phyloP scores from a whole-genome alignment of 140 eudicot genomes.

The Stevia rebaudiana region DNA sequence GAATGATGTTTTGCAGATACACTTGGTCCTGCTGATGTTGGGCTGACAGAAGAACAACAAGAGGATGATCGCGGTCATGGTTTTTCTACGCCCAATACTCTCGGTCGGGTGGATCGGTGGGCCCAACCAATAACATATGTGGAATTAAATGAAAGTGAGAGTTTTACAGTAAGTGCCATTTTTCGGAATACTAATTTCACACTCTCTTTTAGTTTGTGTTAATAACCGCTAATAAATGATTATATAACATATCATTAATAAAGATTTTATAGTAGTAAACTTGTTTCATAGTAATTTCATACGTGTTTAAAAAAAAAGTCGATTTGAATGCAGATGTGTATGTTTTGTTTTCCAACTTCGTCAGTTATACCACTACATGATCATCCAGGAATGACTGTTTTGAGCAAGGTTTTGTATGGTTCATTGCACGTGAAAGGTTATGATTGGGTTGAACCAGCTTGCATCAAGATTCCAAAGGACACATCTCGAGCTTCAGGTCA shows the following conservation, averaged over 20 bases:
- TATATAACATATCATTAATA: not conserved
- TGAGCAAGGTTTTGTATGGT: slow-evolving; percentile 87
- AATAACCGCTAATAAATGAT: not conserved
- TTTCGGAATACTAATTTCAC: not conserved
- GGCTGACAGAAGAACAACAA: slow-evolving; percentile 53
- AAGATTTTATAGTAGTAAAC: not conserved
- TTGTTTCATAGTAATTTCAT: slow-evolving; percentile 27
- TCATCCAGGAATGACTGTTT: slow-evolving; percentile 95
- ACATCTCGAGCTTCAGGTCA: slow-evolving; percentile 47
- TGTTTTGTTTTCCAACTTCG: slow-evolving; percentile 91
- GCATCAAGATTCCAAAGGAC: slow-evolving; percentile 37
- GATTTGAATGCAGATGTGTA: slow-evolving; percentile 86
- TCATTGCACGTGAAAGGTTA: slow-evolving; percentile 95
- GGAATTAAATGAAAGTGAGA: slow-evolving; percentile 59
- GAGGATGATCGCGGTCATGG: slow-evolving; percentile 96
- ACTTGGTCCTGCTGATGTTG: slow-evolving; percentile 80
- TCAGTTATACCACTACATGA: slow-evolving; percentile 92
- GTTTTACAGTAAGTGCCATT: slow-evolving; percentile 59
- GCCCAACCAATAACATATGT: slow-evolving; percentile 90
- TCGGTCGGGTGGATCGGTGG: slow-evolving; percentile 77
- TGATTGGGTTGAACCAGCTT: slow-evolving; percentile 93
- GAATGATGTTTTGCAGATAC: slow-evolving; percentile 52
- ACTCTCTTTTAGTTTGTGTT: not conserved
- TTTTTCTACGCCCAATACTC: slow-evolving; percentile 43
- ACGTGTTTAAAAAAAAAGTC: slow-evolving; percentile 23